Base-by-base conservation (phyloP, 108 stramenopile genomes). In the Skeletonema costatum region DNA sequence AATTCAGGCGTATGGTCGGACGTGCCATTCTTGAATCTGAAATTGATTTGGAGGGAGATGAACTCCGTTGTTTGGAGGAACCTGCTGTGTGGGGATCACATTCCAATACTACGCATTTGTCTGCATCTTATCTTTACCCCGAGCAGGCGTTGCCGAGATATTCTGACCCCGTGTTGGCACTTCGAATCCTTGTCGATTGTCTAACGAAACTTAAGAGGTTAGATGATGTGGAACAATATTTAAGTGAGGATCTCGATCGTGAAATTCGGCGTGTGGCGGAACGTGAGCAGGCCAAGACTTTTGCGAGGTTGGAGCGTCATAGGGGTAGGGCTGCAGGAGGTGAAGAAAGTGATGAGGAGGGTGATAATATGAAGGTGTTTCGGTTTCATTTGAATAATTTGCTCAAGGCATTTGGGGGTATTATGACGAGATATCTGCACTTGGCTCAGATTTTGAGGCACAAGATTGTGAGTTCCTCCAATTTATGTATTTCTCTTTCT, bases 401-500 rank as follows among this genome's bases (percentile, higher is more conserved):
- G 60, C 76, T 95, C 13, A 86, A 84, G 30, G 87, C 94, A 10
- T 95, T 95, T 82, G 92, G 89, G 19, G 88, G 89, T 62, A 90
- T 95, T 12, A 82, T 90, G 87, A 68, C 92, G 3, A 88, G 94
- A 64, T 76, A 91, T 17, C 63, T 85, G 35, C 94, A 95, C 81
- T 83, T 95, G 85, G 77, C 90, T n/a, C 92, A 95, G 81, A 89
- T 95, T 70, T 58, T 95, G 77, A 88, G 94, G 33, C 88, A 91
- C 61, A 88, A 90, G 33, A 87, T 95, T 77, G 91, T 92, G 84
- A 85, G 93, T 92, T 9, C 25, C 25, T 25, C 25, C 14, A 36
- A 14, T 38, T 32, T 29, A 10, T 21, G 39, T 63, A 77, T 72
- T 46, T 56, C 4, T 36, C 63, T 64, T 68, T 1, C 32, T 39